These are phyloP conservation scores for Fraxinus americana DNA, from an alignment of 257 asterid genomes.

Conservation along the genomic window DNA sequence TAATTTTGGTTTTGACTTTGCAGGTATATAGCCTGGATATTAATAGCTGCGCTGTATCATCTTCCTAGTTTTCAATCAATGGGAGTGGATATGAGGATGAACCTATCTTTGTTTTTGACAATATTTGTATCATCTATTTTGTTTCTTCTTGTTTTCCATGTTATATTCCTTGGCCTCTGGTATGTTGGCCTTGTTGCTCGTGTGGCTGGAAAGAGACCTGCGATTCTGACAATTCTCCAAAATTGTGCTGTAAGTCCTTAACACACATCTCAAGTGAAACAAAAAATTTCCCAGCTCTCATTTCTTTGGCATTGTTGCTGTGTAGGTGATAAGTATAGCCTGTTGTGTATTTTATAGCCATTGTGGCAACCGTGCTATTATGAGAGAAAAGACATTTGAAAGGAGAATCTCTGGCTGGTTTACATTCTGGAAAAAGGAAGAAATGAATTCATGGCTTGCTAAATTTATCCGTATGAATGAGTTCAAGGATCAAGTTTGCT, in stretches of 20 bases:
- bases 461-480: slow-evolving; percentile 82
- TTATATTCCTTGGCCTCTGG: slow-evolving; percentile 91
- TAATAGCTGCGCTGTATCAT: slow-evolving; percentile 94
- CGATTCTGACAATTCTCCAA: slow-evolving; percentile 77
- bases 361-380: slow-evolving; percentile 92
- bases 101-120: slow-evolving; percentile 86
- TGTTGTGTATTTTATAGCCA: slow-evolving; percentile 99
- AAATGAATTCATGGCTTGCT: slow-evolving; percentile 78
- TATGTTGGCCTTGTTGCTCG: slow-evolving; percentile 96
- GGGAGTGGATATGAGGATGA: slow-evolving; percentile 99
- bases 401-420: slow-evolving; percentile 76
- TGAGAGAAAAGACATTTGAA: slow-evolving; percentile 66
- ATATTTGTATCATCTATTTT: slow-evolving; percentile 80
- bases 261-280: slow-evolving; percentile 27
- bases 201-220: slow-evolving; percentile 95
- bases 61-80: slow-evolving; percentile 98
- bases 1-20: slow-evolving; percentile 27
- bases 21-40: slow-evolving; percentile 95
- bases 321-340: slow-evolving; percentile 99
- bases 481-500: slow-evolving; percentile 87
- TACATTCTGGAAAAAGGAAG: slow-evolving; percentile 77
- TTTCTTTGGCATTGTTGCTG: slow-evolving; percentile 40
- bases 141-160: slow-evolving; percentile 90
- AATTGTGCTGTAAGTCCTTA: slow-evolving; percentile 83
- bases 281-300: slow-evolving; percentile 40